Evolutionary conservation across 2,329 filamentous ascomycete species (phyloP), one percentile per base, ranked within the genome.

Genomic region (Coniochaeta prunicola): DNA sequence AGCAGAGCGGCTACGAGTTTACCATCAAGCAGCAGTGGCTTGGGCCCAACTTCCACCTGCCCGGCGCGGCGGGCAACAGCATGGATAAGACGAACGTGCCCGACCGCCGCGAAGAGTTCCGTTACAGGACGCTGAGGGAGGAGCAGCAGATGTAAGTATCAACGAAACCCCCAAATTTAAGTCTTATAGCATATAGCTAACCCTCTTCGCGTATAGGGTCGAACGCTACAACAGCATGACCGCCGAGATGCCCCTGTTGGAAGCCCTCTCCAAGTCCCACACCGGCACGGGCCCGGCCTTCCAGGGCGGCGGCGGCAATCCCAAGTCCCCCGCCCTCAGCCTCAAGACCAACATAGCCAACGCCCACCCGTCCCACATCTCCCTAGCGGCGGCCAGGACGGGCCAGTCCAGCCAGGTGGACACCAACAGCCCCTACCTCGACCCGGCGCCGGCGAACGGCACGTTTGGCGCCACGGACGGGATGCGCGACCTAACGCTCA

Each of bases 41-140:
- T 4, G 94, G 94, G 3, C 78, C 81, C 33, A 84, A 90, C 63
- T 97, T 88, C 70, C 80, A 89, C 68, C 76, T 88, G 40, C 89
- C 90, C 0, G 94, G 94, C 2, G 87, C 90, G 38, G 80, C 83
- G 58, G 94, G 94, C 15, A 99, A 99, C 65, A 88, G 88, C 64
- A 94, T 97, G 82, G 89, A 89, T 57, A 97, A 97, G 76, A 96
- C 91, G 60, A 99, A 99, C 70, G 91, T 99, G 8, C 94, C 94
- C 3, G 91, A 97, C 72, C 89, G 96, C 61, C 83, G 94, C 58
- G 91, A 96, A 70, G 90, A 91, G 55, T 99, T 96, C 70, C 82
- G 94, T 59, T 86, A 96, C 67, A 89, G 96, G 67, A 97, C 93
- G 0, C 78, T 96, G 66, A 74, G 88, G 58, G 89, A 93, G 67